Base-by-base conservation (phyloP, 495 filamentous ascomycete genomes). In the Lepraria neglecta region DNA sequence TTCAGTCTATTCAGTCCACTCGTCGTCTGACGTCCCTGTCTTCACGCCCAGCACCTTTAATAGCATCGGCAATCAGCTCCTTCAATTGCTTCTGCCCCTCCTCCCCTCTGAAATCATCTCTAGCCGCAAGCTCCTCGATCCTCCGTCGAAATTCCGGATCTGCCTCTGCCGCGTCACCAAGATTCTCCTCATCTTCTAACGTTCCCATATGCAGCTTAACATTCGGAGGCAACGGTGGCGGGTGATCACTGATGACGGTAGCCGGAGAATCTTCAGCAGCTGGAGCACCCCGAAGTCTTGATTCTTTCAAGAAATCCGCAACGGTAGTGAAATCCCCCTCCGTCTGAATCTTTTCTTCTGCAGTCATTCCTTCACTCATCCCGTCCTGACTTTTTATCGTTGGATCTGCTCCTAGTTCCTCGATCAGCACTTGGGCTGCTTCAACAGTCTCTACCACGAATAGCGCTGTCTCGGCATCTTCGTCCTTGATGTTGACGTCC, bases 381-480 rank as follows among this genome's bases (percentile, higher is more conserved):
- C 85, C 87, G 35, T 89, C 86, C 31, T 80, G 71, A 66, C 88
- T 88, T 59, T 69, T 78, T 51, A 82, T 75, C 43, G 74, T 76
- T 38, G 81, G 72, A 66, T 92, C 83, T 35, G 88, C 83, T 2
- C 83, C 84, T 3, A 97, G 76, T 68, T 95, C 90, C 69, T 95
- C 88, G 6, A 97, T 81, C 12, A 96, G 76, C 33, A 83, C 80
- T 63, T 82, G 82, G 38, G 92, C 92, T 21, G 88, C 80, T 4
- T 87, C 85, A 35, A 90, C 78, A 0, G 79, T 85, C 70, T 98
- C 94, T 30, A 84, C 82, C 12, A 88, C 88, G 65, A 95, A 97
- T 5, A 98, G 78, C 21, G 92, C 87, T 9, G 92, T 96, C 72
- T 98, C 94, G 54, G 84, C 85, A 70, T 97, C 94, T 69, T 92